A percentile compares a stretch with the other conserved stretches of the same genome.
These are phyloP conservation scores for Sextonia rubra DNA, from an alignment of 164 flowering plant genomes.

Conservation along the genomic window DNA sequence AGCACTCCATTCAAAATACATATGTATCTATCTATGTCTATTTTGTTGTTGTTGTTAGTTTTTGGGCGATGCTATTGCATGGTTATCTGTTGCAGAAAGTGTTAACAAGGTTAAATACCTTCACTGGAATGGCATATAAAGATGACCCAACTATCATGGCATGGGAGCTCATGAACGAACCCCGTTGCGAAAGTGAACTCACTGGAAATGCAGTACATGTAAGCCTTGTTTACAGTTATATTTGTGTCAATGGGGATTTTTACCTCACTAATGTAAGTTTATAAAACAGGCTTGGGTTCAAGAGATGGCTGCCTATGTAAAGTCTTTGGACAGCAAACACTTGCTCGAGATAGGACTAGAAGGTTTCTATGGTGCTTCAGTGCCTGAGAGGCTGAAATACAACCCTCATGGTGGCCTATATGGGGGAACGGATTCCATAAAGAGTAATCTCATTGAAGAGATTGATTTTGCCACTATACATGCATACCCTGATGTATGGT, in stretches of 20 bases:
- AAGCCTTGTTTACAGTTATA: not conserved
- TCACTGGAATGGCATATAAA: conserved; percentile 19
- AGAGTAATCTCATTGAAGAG: conserved; percentile 19
- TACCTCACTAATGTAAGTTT: not conserved
- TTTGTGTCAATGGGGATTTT: not conserved
- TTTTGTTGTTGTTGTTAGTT: too few species aligned
- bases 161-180: conserved; percentile 41
- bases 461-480: conserved; percentile 31
- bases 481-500: conserved; percentile 36
- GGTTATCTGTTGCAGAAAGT: conserved; percentile 23
- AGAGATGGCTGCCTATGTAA: conserved; percentile 29
- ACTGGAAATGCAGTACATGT: conserved; percentile 24
- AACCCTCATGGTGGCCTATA: conserved; percentile 27
- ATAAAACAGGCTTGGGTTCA: conserved; percentile 21
- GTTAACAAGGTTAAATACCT: conserved; percentile 28
- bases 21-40: not conserved
- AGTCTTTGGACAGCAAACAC: conserved; percentile 27
- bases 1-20: not conserved
- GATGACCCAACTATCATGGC: conserved; percentile 36
- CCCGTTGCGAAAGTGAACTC: conserved; percentile 27
- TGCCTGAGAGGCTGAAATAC: conserved; percentile 18
- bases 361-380: conserved; percentile 30
- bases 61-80: not conserved
- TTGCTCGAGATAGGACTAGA: conserved; percentile 32
- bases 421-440: conserved; percentile 33